Evolutionary conservation across 768 basidiomycete species (phyloP).

Genomic region (Mycena maculata): DNA sequence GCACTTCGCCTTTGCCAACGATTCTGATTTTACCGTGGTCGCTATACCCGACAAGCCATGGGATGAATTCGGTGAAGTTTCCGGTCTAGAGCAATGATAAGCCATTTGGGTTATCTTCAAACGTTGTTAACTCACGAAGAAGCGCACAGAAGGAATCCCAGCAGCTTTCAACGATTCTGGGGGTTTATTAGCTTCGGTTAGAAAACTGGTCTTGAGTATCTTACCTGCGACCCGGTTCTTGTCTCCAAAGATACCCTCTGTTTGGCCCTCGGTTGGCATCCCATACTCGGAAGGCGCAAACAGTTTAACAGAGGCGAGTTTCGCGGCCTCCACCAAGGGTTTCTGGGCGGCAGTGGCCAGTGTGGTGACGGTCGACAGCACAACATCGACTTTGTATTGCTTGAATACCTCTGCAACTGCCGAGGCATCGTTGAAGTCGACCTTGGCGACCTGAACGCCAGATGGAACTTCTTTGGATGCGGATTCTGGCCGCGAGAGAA

Average conservation of each 20-base stretch:
- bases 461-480: slow-evolving; percentile 21
- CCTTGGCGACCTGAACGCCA: slow-evolving; percentile 39
- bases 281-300: slow-evolving; percentile 55
- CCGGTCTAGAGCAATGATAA: slow-evolving; percentile 42
- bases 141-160: slow-evolving; percentile 43
- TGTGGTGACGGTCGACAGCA: slow-evolving; percentile 47
- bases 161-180: slow-evolving; percentile 46
- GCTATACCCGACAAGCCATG: slow-evolving; percentile 43
- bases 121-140: slow-evolving; percentile 42
- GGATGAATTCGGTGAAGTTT: slow-evolving; percentile 21
- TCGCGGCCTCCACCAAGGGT: slow-evolving; percentile 49
- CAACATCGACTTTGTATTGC: slow-evolving; percentile 47
- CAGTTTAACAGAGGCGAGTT: slow-evolving; percentile 49
- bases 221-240: slow-evolving; percentile 46
- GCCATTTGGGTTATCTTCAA: not conserved
- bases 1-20: slow-evolving; percentile 44
- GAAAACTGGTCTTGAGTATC: not conserved
- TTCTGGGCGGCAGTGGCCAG: slow-evolving; percentile 39
- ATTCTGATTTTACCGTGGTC: slow-evolving; percentile 44
- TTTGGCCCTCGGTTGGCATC: slow-evolving; percentile 46
- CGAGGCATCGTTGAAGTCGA: slow-evolving; percentile 43
- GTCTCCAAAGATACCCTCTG: slow-evolving; percentile 36
- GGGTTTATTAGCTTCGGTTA: not conserved
- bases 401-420: slow-evolving; percentile 40
- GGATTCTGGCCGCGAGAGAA: slow-evolving; percentile 31